Conservation (phyloP, 2,329 filamentous ascomycete species). For the Colletotrichum neosansevieriae region DNA sequence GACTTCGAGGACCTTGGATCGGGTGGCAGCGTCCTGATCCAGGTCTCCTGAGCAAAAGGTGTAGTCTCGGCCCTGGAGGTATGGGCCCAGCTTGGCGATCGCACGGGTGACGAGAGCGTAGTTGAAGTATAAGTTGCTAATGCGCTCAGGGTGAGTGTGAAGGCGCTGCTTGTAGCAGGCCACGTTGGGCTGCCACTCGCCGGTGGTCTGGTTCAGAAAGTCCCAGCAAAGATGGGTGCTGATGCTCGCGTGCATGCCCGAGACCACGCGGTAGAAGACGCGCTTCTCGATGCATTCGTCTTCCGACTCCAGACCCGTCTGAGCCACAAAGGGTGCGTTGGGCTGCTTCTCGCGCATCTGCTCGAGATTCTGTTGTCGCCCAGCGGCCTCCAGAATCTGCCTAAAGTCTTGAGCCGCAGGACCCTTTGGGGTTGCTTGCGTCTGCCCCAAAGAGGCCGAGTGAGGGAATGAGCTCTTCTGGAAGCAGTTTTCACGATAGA, state of each 20-base stretch:
- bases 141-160: conserved; percentile 86
- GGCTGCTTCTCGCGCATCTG: conserved; percentile 67
- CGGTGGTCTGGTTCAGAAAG: conserved; percentile 94
- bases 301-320: conserved; percentile 79
- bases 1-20: conserved; percentile 83
- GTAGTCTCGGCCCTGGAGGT: conserved; percentile 76
- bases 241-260: conserved; percentile 98
- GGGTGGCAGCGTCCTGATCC: conserved; percentile 81
- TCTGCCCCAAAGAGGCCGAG: conserved; percentile 66
- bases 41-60: conserved; percentile 93
- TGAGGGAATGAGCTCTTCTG: conserved; percentile 73
- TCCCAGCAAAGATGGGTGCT: conserved; percentile 97
- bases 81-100: conserved; percentile 87
- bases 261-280: conserved; percentile 96
- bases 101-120: conserved; percentile 95
- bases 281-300: conserved; percentile 98
- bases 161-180: conserved; percentile 90
- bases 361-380: conserved; percentile 71
- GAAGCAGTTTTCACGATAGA: conserved; percentile 98
- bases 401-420: conserved; percentile 72
- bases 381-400: conserved; percentile 69
- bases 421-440: conserved; percentile 55
- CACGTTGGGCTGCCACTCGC: conserved; percentile 91
- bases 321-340: conserved; percentile 70
- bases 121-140: conserved; percentile 99